phyloP scores from a whole-genome alignment of 345 rosid species.

The Brassica carinata region DNA sequence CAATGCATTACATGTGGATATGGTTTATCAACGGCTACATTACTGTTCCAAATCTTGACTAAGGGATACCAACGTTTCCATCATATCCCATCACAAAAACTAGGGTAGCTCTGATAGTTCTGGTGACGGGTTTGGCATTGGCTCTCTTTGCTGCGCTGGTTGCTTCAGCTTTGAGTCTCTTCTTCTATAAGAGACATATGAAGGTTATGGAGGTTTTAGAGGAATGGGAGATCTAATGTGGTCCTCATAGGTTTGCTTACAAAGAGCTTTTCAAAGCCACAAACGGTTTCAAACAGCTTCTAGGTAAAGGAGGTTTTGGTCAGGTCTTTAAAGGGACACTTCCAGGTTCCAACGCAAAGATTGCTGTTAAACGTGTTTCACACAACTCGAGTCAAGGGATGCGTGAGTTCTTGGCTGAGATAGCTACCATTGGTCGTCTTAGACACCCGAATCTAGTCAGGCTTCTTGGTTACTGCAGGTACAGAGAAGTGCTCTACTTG shows the following conservation, averaged over 20 bases:
- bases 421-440: conserved; percentile 42
- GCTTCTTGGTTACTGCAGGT: conserved; percentile 54
- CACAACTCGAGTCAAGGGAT: conserved; percentile 42
- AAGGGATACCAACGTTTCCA: conserved; percentile 39
- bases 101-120: conserved; percentile 2
- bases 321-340: conserved; percentile 39
- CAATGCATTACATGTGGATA: conserved; percentile 47
- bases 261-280: conserved; percentile 40
- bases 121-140: conserved; percentile 36
- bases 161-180: conserved; percentile 30
- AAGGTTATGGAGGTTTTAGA: conserved; percentile 42
- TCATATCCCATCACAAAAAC: conserved; percentile 43
- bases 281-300: conserved; percentile 38
- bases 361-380: conserved; percentile 43
- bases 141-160: conserved; percentile 34
- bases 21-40: conserved; percentile 31
- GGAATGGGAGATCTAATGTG: conserved; percentile 53
- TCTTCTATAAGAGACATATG: conserved; percentile 8
- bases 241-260: conserved; percentile 44
- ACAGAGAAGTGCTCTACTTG: conserved; percentile 47
- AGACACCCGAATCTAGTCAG: conserved; percentile 50
- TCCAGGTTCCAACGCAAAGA: conserved; percentile 18
- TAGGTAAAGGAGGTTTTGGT: conserved; percentile 50
- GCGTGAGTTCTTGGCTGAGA: conserved; percentile 44
- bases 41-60: not conserved